These are phyloP conservation scores for Ophiognomonia clavigignenti-juglandacearum DNA, from an alignment of 2,329 filamentous ascomycete species.

Conservation along the genomic window DNA sequence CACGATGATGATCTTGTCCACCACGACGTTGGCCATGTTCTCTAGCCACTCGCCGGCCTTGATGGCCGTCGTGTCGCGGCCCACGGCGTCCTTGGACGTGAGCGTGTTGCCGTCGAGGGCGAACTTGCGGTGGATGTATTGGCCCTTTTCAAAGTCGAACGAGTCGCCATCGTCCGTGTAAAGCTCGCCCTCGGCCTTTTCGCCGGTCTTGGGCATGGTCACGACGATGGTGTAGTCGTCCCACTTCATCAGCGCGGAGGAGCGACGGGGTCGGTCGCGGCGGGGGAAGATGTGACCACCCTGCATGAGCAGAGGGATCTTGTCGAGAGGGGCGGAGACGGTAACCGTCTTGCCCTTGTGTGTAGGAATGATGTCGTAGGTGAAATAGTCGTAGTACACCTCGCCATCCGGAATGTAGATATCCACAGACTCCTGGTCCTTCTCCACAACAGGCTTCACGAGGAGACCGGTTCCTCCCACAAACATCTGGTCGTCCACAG, in stretches of 20 bases:
- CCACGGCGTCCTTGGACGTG: slow-evolving; percentile 63
- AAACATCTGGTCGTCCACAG: slow-evolving; percentile 89
- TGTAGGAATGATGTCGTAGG: slow-evolving; percentile 68
- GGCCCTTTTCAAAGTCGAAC: slow-evolving; percentile 80
- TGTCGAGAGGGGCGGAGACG: slow-evolving; percentile 74
- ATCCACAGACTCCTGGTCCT: slow-evolving; percentile 67
- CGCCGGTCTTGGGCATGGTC: slow-evolving; percentile 60
- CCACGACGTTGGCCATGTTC: slow-evolving; percentile 68
- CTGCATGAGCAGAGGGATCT: slow-evolving; percentile 85
- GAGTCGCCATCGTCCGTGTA: slow-evolving; percentile 94
- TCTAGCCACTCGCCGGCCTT: slow-evolving; percentile 72
- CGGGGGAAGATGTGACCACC: slow-evolving; percentile 89
- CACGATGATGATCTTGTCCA: slow-evolving; percentile 82
- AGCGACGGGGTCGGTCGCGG: slow-evolving; percentile 81
- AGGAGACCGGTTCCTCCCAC: slow-evolving; percentile 83
- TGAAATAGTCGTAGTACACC: slow-evolving; percentile 94
- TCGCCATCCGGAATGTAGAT: slow-evolving; percentile 87
- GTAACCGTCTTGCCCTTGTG: slow-evolving; percentile 66
- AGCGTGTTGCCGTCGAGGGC: slow-evolving; percentile 57
- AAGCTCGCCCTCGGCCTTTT: slow-evolving; percentile 66
- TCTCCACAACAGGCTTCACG: slow-evolving; percentile 82
- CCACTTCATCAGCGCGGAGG: slow-evolving; percentile 82
- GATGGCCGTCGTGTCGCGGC: slow-evolving; percentile 47
- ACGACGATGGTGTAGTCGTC: slow-evolving; percentile 94
- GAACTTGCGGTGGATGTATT: slow-evolving; percentile 84